phyloP scores from a whole-genome alignment of 352 stramenopile genomes.

The Phytophthora hybrid region DNA sequence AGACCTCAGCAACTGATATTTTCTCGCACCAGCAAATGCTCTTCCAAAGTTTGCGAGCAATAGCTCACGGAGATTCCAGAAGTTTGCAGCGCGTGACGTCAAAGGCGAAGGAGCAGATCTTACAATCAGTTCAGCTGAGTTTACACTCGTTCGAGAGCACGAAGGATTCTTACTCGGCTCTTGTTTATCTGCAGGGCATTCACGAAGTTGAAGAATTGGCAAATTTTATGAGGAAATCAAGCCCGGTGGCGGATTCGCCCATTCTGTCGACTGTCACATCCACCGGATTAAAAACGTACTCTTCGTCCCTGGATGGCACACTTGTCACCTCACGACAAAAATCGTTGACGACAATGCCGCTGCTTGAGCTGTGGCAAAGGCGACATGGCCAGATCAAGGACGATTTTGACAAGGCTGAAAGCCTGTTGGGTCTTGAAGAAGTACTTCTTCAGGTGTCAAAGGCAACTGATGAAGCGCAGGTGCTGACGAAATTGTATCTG shows the following conservation, averaged over 20 bases:
- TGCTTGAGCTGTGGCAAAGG: constrained; percentile 59
- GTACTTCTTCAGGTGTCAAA: constrained; percentile 58
- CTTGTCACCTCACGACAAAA: neutral
- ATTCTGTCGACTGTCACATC: neutral
- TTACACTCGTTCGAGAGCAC: constrained; percentile 76
- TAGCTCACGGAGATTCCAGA: constrained; percentile 60
- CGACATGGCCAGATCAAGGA: constrained; percentile 51
- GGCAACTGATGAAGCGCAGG: constrained; percentile 26
- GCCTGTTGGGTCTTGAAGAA: constrained; percentile 70
- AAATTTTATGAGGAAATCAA: constrained; percentile 17
- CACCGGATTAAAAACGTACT: constrained; percentile 26
- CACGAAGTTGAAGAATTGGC: constrained; percentile 68
- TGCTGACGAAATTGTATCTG: constrained; percentile 64
- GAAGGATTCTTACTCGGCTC: constrained; percentile 61
- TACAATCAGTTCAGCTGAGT: constrained; percentile 65
- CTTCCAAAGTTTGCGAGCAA: constrained; percentile 62
- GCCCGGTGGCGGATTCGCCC: neutral
- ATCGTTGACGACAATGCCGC: constrained; percentile 22
- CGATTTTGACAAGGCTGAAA: constrained; percentile 69
- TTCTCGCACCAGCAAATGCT: constrained; percentile 69
- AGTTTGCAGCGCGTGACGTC: constrained; percentile 46
- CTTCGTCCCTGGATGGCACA: constrained; percentile 7
- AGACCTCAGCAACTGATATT: neutral
- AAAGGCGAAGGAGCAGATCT: constrained; percentile 57
- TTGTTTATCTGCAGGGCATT: constrained; percentile 69